These are phyloP conservation scores for Aspergillus glaucus DNA, from an alignment of 2,329 filamentous ascomycete genomes.

Conservation along the genomic window DNA sequence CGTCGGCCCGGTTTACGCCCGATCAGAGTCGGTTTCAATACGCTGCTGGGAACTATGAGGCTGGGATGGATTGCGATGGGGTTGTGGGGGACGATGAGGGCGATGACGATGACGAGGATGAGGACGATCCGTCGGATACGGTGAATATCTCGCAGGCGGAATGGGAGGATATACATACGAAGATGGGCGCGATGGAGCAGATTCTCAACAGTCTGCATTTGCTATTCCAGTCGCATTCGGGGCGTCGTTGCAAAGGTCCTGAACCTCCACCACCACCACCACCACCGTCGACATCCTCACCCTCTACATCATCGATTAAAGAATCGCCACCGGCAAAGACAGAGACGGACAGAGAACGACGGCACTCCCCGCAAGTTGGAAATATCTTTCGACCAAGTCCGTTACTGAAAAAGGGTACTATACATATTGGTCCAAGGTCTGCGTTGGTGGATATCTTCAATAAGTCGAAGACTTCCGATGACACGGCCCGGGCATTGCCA, in stretches of 20 bases:
- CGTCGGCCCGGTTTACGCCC: constrained; percentile 1
- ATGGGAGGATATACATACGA: constrained; percentile 31
- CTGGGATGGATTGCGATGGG: background rate
- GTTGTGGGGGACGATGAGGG: background rate
- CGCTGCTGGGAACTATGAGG: background rate
- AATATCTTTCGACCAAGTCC: constrained; percentile 25
- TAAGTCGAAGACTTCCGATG: constrained; percentile 35
- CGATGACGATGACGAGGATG: background rate
- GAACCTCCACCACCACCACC: constrained; percentile 6
- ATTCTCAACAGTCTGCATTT: constrained; percentile 26
- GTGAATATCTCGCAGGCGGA: constrained; percentile 27
- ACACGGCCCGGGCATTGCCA: constrained; percentile 45
- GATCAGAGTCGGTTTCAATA: background rate
- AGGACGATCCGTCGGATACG: constrained; percentile 20
- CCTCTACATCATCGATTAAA: too few species aligned
- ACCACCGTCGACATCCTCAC: too few species aligned
- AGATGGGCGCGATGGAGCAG: constrained; percentile 31
- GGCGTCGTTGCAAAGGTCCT: constrained; percentile 8
- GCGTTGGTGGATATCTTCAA: constrained; percentile 52
- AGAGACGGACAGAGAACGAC: constrained; percentile 3
- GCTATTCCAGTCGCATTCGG: constrained; percentile 23
- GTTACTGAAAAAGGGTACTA: constrained; percentile 42
- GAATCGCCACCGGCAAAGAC: background rate
- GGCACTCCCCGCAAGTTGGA: constrained; percentile 14
- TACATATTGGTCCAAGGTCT: constrained; percentile 53